Evolutionary conservation across 2,329 filamentous ascomycete species (phyloP).

Genomic region (Aspergillus spinulosporus): DNA sequence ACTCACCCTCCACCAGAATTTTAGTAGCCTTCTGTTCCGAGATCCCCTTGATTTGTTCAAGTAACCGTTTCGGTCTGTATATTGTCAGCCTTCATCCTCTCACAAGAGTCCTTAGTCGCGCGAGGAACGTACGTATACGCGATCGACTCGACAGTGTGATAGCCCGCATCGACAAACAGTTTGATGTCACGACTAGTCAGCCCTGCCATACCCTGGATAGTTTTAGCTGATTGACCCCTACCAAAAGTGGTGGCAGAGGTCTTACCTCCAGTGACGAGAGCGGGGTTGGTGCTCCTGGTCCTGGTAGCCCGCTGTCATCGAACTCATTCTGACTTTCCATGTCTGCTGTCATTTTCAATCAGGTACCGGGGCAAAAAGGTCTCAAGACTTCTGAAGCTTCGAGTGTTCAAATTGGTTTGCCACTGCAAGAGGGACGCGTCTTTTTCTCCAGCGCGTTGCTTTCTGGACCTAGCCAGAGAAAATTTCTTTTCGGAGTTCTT

Average conservation of each 20-base stretch:
- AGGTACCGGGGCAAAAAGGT: neutral
- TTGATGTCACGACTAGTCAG: conserved; percentile 96
- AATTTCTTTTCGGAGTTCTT: too few relatives aligned
- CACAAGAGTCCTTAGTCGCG: neutral
- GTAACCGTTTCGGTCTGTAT: conserved; percentile 63
- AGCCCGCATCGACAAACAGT: conserved; percentile 85
- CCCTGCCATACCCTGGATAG: conserved; percentile 72
- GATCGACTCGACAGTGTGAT: conserved; percentile 91
- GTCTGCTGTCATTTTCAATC: conserved; percentile 45
- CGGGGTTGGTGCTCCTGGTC: conserved; percentile 91
- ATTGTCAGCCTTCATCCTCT: neutral
- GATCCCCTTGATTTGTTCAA: conserved; percentile 97
- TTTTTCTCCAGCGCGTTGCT: too few relatives aligned
- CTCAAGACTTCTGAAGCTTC: too few relatives aligned
- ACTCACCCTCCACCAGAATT: conserved; percentile 78
- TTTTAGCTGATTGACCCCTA: conserved; percentile 1
- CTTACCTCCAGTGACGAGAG: conserved; percentile 80
- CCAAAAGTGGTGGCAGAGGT: neutral
- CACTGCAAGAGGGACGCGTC: too few relatives aligned
- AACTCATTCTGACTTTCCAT: conserved; percentile 69
- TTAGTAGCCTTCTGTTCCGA: conserved; percentile 96
- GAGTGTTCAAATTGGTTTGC: too few relatives aligned
- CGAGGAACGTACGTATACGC: conserved; percentile 72
- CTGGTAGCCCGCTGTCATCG: conserved; percentile 73
- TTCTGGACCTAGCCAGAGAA: neutral